Base-by-base conservation (phyloP, 2,329 filamentous ascomycete species). In the Ceratocystis lukuohia region DNA sequence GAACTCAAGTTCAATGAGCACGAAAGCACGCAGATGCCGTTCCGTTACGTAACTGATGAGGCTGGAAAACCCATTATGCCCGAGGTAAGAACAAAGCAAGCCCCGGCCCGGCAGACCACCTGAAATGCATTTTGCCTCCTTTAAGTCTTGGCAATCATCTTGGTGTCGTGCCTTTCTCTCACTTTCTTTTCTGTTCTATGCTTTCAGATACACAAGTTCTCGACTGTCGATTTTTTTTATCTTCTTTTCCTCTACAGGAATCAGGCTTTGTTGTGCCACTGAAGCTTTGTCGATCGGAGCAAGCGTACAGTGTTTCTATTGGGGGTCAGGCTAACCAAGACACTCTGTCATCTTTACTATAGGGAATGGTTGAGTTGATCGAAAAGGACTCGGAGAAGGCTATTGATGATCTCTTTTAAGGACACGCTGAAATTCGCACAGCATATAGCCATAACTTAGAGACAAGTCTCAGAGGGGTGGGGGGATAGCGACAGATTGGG, bases 1-100 rank as follows among this genome's bases (percentile, higher is more conserved):
- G 93, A 97, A 73, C 83, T 99, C 73, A 87, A 87, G 73, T 88
- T 97, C 75, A 90, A 89, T 74, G 87, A 94, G 74, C 87, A 96
- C 73, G 94, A 99, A 77, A 94, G 89, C 74, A 96, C 92, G 0
- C 83, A 96, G 75, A 97, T 99, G 94, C 94, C 94, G 0, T 99
- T 99, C 76, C 89, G 94, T 71, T 99, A 99, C 74, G 92, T 99
- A 63, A 87, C 84, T 73, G 86, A 82, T 64, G 78, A 83, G 10
- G 79, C 89, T 66, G 91, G 88, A 57, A 80, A 89, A 70, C 90
- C 92, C 0, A 86, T 96, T 67, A 96, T 99, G 91, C 94, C 94
- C 25, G 82, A 89, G 78, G 92, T 96, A 76, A 77, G 81, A 74
- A 33, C 48, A 37, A 50, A 20, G 46, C 46, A n/a, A 15, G 5